phyloP scores from a whole-genome alignment of 2,329 filamentous ascomycete species.

The Thermoascus crustaceus region DNA sequence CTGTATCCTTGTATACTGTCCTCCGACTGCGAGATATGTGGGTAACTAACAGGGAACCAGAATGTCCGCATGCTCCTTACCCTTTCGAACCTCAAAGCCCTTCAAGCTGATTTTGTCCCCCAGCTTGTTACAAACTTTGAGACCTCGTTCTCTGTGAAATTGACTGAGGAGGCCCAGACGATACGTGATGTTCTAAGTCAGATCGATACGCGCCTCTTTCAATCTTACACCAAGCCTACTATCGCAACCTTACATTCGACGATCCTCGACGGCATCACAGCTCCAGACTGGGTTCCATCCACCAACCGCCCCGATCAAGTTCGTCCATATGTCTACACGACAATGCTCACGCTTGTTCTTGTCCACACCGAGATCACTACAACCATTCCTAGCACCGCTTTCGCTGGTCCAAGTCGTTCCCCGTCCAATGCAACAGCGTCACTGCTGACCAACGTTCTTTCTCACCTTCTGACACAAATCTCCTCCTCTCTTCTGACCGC shows the following conservation, averaged over 20 bases:
- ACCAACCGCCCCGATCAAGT: slow-evolving; percentile 60
- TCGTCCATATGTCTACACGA: slow-evolving; percentile 80
- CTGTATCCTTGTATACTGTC: neutral
- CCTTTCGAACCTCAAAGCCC: slow-evolving; percentile 78
- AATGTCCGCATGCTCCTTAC: slow-evolving; percentile 91
- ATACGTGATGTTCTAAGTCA: slow-evolving; percentile 84
- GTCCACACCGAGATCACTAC: slow-evolving; percentile 86
- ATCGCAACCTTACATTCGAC: slow-evolving; percentile 60
- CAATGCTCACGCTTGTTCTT: slow-evolving; percentile 75
- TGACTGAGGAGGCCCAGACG: slow-evolving; percentile 87
- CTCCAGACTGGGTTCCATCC: slow-evolving; percentile 61
- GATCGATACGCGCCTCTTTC: slow-evolving; percentile 85
- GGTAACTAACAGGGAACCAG: slow-evolving; percentile 38
- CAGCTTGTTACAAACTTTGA: slow-evolving; percentile 89
- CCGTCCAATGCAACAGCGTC: slow-evolving; percentile 56
- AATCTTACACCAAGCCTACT: slow-evolving; percentile 77
- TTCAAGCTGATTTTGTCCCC: slow-evolving; percentile 75
- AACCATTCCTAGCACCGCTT: slow-evolving; percentile 61
- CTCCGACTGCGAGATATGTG: neutral
- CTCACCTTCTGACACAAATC: slow-evolving; percentile 75
- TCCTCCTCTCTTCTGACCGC: slow-evolving; percentile 72
- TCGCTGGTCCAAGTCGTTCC: slow-evolving; percentile 62
- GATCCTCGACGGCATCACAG: slow-evolving; percentile 64
- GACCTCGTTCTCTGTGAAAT: slow-evolving; percentile 83
- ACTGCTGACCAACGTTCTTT: slow-evolving; percentile 72